Evolutionary conservation across 495 filamentous ascomycete genomes (phyloP), one percentile per base, ranked within the genome.

Genomic region (Annulohypoxylon bovei): DNA sequence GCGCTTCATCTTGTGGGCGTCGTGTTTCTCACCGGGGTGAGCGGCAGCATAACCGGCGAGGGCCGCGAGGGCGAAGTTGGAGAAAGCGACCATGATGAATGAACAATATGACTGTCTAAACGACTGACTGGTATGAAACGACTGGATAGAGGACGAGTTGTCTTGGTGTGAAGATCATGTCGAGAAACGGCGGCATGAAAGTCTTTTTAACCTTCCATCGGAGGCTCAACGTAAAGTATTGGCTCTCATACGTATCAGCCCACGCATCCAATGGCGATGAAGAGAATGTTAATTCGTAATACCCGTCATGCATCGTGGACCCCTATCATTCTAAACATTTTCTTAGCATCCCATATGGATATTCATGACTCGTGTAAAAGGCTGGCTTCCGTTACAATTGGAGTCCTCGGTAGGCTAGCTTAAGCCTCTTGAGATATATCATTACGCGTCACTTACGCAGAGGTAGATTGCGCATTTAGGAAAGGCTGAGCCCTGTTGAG

Each of bases 11-110:
- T 70, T 30, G 8, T 68, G 58, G 28, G 75, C 69, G 40, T 79
- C 77, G 50, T 80, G 77, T 18, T 72, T 70, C 58, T 78, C 79
- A 18, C 79, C 78, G 7, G 78, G 77, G 47, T 81, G 79, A 32
- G 79, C 77, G 35, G 73, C 33, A 9, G 68, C 62, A 8, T 68
- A 73, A 69, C 68, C 49, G n/a, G 72, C 56, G 9, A 72, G 65
- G 4, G 76, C 73, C 55, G 73, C 73, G 20, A 73, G 53, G 28
- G 67, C 54, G 12, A 76, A 8, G 49, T 68, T 68, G 55, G 71
- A 63, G 56, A 78, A 49, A 49, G 71, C 66, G 65, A 78, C 74
- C 76, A 78, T 78, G 35, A 25, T 77, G 69, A 57, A 62, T 16
- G 53, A 32, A 22, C 23, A 3, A 27, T 5, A 11, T 8, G 30